Evolutionary conservation across 345 rosid genomes (phyloP).

Genomic region (Kernera saxatilis): DNA sequence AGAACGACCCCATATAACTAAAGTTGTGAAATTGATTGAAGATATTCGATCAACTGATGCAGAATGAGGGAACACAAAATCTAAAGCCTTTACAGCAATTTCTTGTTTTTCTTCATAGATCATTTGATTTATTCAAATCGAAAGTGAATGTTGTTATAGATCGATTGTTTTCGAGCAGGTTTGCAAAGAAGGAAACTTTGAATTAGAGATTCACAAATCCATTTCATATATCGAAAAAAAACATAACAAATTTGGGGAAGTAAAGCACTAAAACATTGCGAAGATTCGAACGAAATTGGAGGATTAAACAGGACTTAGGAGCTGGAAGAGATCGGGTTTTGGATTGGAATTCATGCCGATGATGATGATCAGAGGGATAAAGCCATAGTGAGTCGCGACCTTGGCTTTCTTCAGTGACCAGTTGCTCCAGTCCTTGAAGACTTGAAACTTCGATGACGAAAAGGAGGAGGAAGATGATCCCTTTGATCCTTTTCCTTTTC

Average conservation of each 20-base stretch:
- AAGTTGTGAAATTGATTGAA: conserved; percentile 55
- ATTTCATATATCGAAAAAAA: background rate
- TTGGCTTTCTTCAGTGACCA: conserved; percentile 85
- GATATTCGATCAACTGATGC: conserved; percentile 43
- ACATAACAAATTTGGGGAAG: background rate
- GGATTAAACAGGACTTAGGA: conserved; percentile 61
- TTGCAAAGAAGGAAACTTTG: conserved; percentile 10
- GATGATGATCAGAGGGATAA: conserved; percentile 80
- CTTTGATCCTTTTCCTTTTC: conserved; percentile 44
- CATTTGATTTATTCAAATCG: conserved; percentile 10
- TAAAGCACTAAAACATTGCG: background rate
- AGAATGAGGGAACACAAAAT: conserved; percentile 25
- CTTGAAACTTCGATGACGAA: conserved; percentile 37
- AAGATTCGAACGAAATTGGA: background rate
- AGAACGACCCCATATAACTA: conserved; percentile 52
- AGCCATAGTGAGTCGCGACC: conserved; percentile 78
- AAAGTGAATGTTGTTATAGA: background rate
- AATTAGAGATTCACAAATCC: background rate
- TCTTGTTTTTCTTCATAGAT: background rate
- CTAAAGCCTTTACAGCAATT: background rate
- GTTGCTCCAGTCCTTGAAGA: conserved; percentile 77
- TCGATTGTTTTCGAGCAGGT: background rate
- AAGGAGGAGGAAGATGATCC: conserved; percentile 25
- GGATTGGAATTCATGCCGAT: conserved; percentile 97
- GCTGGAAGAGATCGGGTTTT: conserved; percentile 72